phyloP scores from a whole-genome alignment of 2,329 filamentous ascomycete species.

The Fusarium sp. region DNA sequence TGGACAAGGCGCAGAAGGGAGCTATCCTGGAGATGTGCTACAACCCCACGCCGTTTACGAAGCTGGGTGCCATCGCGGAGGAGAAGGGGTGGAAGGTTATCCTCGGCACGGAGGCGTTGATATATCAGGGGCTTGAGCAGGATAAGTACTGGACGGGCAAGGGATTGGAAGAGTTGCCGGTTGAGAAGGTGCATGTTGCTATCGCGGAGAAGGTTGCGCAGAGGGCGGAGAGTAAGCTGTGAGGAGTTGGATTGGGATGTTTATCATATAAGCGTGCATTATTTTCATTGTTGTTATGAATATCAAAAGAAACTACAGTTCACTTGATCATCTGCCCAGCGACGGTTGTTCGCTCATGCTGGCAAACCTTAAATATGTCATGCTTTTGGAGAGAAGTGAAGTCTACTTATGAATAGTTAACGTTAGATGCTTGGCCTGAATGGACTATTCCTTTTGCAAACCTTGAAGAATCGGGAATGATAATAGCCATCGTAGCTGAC shows the following conservation, averaged over 20 bases:
- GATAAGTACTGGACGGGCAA: conserved; percentile 75
- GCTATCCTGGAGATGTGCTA: conserved; percentile 87
- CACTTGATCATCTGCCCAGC: no score
- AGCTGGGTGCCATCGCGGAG: conserved; percentile 72
- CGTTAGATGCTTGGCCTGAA: no score
- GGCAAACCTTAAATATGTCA: no score
- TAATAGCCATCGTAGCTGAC: no score
- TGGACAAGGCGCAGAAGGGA: conserved; percentile 68
- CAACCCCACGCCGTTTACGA: conserved; percentile 78
- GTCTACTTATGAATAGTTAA: no score
- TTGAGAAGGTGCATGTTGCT: conserved; percentile 44
- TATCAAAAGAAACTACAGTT: no score
- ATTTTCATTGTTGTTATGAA: neutral
- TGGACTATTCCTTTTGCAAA: no score
- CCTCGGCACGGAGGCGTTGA: conserved; percentile 80
- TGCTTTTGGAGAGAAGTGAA: no score
- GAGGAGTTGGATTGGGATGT: neutral
- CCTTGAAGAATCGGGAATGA: no score
- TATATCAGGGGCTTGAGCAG: conserved; percentile 82
- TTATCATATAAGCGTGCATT: conserved; percentile 33
- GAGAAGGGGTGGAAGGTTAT: conserved; percentile 78
- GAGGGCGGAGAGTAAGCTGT: conserved; percentile 43
- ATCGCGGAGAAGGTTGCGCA: conserved; percentile 47
- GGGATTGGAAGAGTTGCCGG: conserved; percentile 64
- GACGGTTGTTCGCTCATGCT: no score